Conservation (phyloP, 108 stramenopile species). For the Ochromonas danica region DNA sequence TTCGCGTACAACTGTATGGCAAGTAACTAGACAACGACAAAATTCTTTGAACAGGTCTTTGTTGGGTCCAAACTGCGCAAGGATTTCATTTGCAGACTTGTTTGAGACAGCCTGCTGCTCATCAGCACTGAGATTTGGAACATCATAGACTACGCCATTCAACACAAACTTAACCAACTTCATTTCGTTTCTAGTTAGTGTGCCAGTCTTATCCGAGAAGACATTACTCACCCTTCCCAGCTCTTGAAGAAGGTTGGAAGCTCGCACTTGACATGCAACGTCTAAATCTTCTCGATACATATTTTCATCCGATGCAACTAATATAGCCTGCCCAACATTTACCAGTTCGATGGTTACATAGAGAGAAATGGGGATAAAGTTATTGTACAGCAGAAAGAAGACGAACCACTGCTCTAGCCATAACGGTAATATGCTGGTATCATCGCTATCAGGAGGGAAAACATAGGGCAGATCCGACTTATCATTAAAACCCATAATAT, state of each 20-base stretch:
- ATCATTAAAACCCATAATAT: neutral
- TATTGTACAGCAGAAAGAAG: constrained; percentile 71
- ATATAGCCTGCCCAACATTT: constrained; percentile 55
- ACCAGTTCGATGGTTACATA: constrained; percentile 65
- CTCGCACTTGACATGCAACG: constrained; percentile 56
- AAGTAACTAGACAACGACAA: constrained; percentile 44
- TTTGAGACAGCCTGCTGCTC: neutral
- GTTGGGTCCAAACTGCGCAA: neutral
- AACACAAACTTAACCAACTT: constrained; percentile 90
- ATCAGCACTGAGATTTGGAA: neutral
- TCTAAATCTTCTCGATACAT: constrained; percentile 62
- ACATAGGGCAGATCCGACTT: constrained; percentile 26
- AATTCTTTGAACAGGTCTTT: constrained; percentile 41
- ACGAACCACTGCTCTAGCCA: constrained; percentile 54
- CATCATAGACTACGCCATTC: constrained; percentile 69
- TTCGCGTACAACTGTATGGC: constrained; percentile 61
- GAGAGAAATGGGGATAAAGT: constrained; percentile 66
- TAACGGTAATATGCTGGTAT: neutral
- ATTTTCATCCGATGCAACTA: constrained; percentile 55
- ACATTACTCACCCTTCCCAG: constrained; percentile 61
- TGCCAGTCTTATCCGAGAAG: constrained; percentile 72
- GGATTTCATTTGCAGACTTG: neutral
- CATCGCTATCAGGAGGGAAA: neutral
- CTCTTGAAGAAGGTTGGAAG: constrained; percentile 57
- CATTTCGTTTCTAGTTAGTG: constrained; percentile 96